phyloP scores from a whole-genome alignment of 2,329 filamentous ascomycete species.

The Malbranchea zuffiana region DNA sequence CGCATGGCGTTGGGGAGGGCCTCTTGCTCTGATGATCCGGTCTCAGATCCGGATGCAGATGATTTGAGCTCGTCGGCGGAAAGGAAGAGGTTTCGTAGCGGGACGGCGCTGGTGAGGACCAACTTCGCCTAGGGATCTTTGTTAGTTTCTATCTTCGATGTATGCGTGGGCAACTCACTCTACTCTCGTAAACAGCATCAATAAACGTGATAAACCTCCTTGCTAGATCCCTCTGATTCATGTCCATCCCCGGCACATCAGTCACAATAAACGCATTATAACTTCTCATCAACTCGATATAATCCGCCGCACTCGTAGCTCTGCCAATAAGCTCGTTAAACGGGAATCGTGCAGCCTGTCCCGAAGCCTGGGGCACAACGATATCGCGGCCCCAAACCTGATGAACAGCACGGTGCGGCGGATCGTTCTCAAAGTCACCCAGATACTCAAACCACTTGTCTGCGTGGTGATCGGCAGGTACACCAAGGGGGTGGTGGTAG shows the following conservation, averaged over 20 bases:
- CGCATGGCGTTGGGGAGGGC: conserved; percentile 47
- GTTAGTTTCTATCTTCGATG: not conserved
- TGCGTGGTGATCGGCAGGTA: conserved; percentile 65
- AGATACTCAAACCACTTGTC: conserved; percentile 95
- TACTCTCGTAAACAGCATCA: conserved; percentile 80
- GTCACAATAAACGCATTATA: conserved; percentile 92
- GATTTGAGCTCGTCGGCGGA: conserved; percentile 58
- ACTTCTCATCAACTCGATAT: conserved; percentile 76
- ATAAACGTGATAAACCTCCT: conserved; percentile 95
- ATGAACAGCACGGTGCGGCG: conserved; percentile 68
- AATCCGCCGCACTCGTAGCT: conserved; percentile 87
- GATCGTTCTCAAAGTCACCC: conserved; percentile 65
- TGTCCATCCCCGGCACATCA: conserved; percentile 83
- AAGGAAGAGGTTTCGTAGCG: conserved; percentile 75
- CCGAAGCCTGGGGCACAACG: conserved; percentile 74
- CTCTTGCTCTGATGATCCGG: not conserved
- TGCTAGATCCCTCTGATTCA: conserved; percentile 74
- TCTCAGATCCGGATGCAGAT: conserved; percentile 28
- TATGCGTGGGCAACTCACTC: conserved; percentile 31
- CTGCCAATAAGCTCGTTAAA: conserved; percentile 85
- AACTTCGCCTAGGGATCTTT: conserved; percentile 64
- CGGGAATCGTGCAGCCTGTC: conserved; percentile 77
- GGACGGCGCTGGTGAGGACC: conserved; percentile 80
- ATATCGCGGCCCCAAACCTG: conserved; percentile 90
- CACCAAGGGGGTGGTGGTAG: conserved; percentile 80